Evolutionary conservation across 1,139 yeast genomes (phyloP), one percentile per base, ranked within the genome.

Genomic region (Diutina rugosa): DNA sequence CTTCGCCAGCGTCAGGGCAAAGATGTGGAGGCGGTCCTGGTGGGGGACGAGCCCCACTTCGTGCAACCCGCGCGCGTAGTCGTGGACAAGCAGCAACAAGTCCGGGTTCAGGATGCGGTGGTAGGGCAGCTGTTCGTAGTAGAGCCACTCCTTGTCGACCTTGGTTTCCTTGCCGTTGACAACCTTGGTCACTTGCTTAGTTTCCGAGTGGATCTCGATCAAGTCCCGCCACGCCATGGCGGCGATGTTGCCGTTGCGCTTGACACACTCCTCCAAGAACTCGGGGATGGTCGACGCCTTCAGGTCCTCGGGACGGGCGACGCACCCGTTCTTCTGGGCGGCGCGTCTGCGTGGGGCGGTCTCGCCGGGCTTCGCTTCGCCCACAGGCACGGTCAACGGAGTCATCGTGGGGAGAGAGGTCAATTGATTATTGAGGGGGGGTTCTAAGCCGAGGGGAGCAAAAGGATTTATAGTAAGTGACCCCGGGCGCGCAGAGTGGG

Each of bases 271-370:
- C 58, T 77, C 72, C 59, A 87, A 71, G 62, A 78, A 84, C 62
- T 89, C 95, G 62, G 84, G 86, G 52, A 90, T 74, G 8, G 95
- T 89, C 58, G 76, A 73, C 58, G 87, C 82, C 58, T 79, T 80
- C 59, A 80, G 78, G 58, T 79, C 85, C 3, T 63, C 56, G 2
- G 95, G 95, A 66, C 82, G 79, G n/a, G 67, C 68, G 16, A 84
- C 64, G 0, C 81, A 72, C 4, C 73, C 86, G 54, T 80, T 80
- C 62, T 81, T 82, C 57, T 82, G 83, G 57, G 80, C 73, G 58
- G 77, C 74, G 66, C 82, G 87, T 74, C 96, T 84, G 73, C 96
- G 83, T 61, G 96, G 96, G 3, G 96, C 96, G 35, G 97, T 87
- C 73, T 91, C 97, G 59, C 95, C 95, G 10, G 81, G 80, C 64